Base-by-base conservation (phyloP, 2,329 filamentous ascomycete genomes). In the Gnomoniopsis smithogilvyi region DNA sequence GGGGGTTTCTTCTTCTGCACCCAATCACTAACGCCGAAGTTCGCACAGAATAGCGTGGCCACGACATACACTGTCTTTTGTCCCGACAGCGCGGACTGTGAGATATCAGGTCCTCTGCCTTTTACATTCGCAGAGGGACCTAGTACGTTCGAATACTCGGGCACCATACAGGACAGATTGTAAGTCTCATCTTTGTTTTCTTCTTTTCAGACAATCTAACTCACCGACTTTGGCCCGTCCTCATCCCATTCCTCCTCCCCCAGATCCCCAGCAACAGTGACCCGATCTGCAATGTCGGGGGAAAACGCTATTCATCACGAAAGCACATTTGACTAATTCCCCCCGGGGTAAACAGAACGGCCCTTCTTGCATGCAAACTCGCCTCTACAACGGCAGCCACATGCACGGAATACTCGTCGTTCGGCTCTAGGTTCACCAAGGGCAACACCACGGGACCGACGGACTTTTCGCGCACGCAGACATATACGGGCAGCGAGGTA, bases 31-130 rank as follows among this genome's bases (percentile, higher is more conserved):
- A 41, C 34, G 41, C 47, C 54, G 12, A 55, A 22, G 22, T 26
- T 14, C 10, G 24, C 53, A 36, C 63, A 78, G 76, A 69, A 80
- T 59, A 63, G 67, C 45, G 65, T 67, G 26, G 68, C 73, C 60
- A 80, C 78, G 17, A 75, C 76, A 24, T 80, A 78, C 62, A 80
- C 78, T 58, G 76, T 81, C 45, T 81, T 81, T 65, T 81, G 78
- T 61, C 73, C 74, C 11, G 71, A 75, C 33, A 71, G 73, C 3
- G 69, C 69, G 6, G 70, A 69, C 7, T 81, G 78, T 66, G 73
- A 75, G 56, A 68, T 81, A 8, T 74, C 74, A 7, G 73, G 77
- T 15, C 76, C 78, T 48, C 73, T 80, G 38, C 78, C 79, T 4
- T 80, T 80, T 62, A 63, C 77, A 51, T 72, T 81, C 58, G 73